phyloP scores from a whole-genome alignment of 768 basidiomycete species.

The Pisolithus marmoratus region DNA sequence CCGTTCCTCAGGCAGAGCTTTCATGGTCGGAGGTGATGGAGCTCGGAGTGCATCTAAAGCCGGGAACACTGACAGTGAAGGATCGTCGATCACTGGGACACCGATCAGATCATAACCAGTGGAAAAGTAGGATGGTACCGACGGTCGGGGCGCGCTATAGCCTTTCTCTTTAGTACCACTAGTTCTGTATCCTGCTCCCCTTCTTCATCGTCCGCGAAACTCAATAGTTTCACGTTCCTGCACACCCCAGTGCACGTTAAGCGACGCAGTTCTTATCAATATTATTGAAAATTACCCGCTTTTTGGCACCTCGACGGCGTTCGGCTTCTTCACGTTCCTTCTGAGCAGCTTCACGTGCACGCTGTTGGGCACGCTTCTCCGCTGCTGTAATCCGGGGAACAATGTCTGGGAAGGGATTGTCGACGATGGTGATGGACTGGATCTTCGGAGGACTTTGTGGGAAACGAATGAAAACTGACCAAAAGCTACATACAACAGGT shows the following conservation, averaged over 20 bases:
- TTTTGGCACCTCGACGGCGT: constrained; percentile 75
- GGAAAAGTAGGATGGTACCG: constrained; percentile 26
- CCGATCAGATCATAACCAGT: not conserved
- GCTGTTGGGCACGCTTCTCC: constrained; percentile 80
- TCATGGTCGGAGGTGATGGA: constrained; percentile 1
- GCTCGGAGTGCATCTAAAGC: constrained; percentile 6
- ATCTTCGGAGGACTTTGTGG: constrained; percentile 80
- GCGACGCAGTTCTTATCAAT: not conserved
- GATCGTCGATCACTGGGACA: constrained; percentile 19
- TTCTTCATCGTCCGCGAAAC: constrained; percentile 76
- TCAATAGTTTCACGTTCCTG: constrained; percentile 86
- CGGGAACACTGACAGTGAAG: constrained; percentile 1
- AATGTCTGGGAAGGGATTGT: constrained; percentile 95
- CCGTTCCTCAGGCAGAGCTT: constrained; percentile 2
- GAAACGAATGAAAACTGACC: constrained; percentile 3
- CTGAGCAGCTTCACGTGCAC: constrained; percentile 70
- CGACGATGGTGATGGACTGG: constrained; percentile 73
- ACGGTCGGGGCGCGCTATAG: constrained; percentile 82
- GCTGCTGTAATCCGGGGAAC: constrained; percentile 94
- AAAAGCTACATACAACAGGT: not conserved
- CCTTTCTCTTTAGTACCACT: constrained; percentile 64
- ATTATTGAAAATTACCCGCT: constrained; percentile 43
- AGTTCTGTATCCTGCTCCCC: constrained; percentile 48
- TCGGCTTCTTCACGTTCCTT: constrained; percentile 73
- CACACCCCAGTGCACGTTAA: not conserved